phyloP scores from a whole-genome alignment of 306 rosid species.

The Cicer judaicum region DNA sequence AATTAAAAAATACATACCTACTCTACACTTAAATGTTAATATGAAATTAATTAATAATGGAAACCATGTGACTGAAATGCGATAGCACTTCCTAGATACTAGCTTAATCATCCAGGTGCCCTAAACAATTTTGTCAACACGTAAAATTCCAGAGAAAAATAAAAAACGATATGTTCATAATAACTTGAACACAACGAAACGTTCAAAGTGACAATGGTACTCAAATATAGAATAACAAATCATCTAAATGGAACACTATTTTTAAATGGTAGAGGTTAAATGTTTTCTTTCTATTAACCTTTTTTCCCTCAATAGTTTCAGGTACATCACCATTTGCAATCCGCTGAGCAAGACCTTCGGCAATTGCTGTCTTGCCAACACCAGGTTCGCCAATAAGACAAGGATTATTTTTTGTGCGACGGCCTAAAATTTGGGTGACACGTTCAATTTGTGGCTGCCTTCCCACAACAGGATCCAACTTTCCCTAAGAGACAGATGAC shows the following conservation, averaged over 20 bases:
- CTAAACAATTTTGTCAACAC: conserved; percentile 15
- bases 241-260: background rate
- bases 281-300: conserved; percentile 58
- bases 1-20: background rate
- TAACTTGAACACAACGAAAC: conserved; percentile 5
- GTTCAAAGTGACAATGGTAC: conserved; percentile 11
- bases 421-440: conserved; percentile 94
- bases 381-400: conserved; percentile 99
- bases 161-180: background rate
- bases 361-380: conserved; percentile 99
- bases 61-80: conserved; percentile 14
- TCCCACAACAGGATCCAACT: conserved; percentile 97
- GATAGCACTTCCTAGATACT: background rate
- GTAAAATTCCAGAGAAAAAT: conserved; percentile 14
- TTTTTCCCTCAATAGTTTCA: conserved; percentile 98
- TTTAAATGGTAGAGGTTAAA: conserved; percentile 4
- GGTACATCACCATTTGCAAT: conserved; percentile 97
- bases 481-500: conserved; percentile 62
- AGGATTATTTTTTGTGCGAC: conserved; percentile 94
- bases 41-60: conserved; percentile 8
- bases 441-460: conserved; percentile 97
- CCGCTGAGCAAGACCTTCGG: conserved; percentile 98
- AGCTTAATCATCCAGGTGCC: conserved; percentile 31
- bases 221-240: conserved; percentile 1
- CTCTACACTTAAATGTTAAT: conserved; percentile 5